Conservation (phyloP, 1,284 basidiomycete species). For the Ganoderma meredithae region DNA sequence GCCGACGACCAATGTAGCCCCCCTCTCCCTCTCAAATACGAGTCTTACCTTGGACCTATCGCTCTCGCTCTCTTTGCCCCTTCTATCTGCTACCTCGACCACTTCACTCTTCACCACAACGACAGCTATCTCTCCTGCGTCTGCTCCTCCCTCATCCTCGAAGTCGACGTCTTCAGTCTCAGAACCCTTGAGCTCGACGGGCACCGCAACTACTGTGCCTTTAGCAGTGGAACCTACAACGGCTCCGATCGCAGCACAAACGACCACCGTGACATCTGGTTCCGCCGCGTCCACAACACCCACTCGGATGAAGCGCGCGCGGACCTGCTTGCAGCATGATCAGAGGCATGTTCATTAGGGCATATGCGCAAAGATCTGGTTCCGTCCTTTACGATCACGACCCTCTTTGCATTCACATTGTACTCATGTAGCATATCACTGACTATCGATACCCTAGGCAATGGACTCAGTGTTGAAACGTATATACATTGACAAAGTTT, state of each 20-base stretch:
- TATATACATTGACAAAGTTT: background rate
- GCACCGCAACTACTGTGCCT: background rate
- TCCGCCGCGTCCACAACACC: background rate
- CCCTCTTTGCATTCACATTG: too few species aligned
- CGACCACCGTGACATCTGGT: background rate
- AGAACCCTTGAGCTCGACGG: background rate
- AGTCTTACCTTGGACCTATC: conserved; percentile 4
- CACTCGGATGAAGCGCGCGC: conserved; percentile 5
- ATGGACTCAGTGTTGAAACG: background rate
- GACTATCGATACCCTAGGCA: background rate
- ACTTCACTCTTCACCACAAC: background rate
- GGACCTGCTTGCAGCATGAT: background rate
- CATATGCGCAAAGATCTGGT: background rate
- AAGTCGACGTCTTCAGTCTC: too few species aligned
- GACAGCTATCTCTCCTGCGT: background rate
- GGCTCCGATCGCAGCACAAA: background rate
- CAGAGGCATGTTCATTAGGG: background rate
- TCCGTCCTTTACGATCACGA: background rate
- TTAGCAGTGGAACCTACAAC: background rate
- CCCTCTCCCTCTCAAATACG: background rate
- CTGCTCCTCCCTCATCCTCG: background rate
- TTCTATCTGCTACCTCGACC: background rate
- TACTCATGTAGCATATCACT: conserved; percentile 7
- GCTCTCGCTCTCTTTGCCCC: background rate
- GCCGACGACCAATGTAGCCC: background rate